Evolutionary conservation across 2,329 filamentous ascomycete species (phyloP), one percentile per base, ranked within the genome.

Genomic region (Cercospora sojina): DNA sequence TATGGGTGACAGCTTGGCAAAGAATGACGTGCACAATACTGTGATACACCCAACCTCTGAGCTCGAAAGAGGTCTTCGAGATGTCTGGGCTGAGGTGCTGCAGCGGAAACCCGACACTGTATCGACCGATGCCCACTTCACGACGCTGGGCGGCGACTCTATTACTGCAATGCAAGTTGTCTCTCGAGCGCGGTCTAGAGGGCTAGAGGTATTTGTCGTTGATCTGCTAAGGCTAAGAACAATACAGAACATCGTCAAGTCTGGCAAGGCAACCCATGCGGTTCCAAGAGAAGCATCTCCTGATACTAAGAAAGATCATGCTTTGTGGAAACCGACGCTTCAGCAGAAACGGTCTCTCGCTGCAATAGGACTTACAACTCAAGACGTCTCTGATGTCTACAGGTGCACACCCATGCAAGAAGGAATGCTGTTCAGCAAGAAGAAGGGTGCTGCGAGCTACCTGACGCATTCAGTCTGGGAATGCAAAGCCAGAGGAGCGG

Each of bases 91-190:
- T 13, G 51, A 67, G 31, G 47, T 64, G 6, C 41, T 65, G 23
- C 16, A 41, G 10, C 25, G 43, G n/a, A 31, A 35, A 18, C 1
- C 7, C 7, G 32, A 55, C 7, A 58, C 60, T 5, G 64, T 67
- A 13, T 27, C 29, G 13, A 13, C 23, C 1, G 75, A 78, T 51
- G 77, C 79, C 60, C 80, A 76, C 64, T 83, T 83, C 72, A 81
- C 83, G 59, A 74, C 76, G 9, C 73, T 83, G 1, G 82, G 82
- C 5, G 82, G 82, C 12, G 81, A 83, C 59, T 83, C 81, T 0
- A 77, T 83, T 7, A 69, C 75, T 1, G 82, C 81, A 0, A 83
- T 84, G 80, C 76, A 76, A 49, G 75, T 83, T 0, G 80, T 81
- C 0, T 59, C 56, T 3, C 41, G 59, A 61, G 38, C 43, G 7